Percentiles rank a stretch among this genome's conserved stretches.
Evolutionary conservation across 163 green algal species (phyloP).

Genomic region (Trebouxiophyceae sp.): DNA sequence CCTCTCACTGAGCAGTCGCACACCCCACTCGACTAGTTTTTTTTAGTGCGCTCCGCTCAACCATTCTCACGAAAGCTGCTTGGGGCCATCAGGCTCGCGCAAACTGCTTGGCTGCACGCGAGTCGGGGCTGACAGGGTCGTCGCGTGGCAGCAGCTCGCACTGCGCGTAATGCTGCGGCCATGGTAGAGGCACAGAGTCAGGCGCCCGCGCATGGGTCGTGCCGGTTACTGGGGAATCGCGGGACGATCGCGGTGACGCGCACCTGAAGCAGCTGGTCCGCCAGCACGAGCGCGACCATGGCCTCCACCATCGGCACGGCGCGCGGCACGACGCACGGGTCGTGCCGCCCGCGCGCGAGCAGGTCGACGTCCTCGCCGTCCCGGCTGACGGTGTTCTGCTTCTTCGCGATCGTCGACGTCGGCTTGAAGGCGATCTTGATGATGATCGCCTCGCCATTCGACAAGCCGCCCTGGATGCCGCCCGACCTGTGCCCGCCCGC

Average conservation of each 20-base stretch:
- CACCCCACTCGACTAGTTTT: too few species aligned
- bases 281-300: conserved; percentile 93
- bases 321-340: conserved; percentile 90
- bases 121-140: conserved; percentile 36
- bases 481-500: too few species aligned
- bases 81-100: too few species aligned
- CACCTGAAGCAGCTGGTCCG: conserved; percentile 86
- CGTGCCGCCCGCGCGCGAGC: conserved; percentile 77
- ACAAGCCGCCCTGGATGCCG: conserved; percentile 85
- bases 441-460: conserved; percentile 95
- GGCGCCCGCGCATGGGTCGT: too few species aligned
- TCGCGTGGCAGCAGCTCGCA: conserved; percentile 81
- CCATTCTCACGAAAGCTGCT: too few species aligned
- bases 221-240: too few species aligned
- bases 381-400: conserved; percentile 87
- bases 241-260: too few species aligned
- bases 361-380: conserved; percentile 71
- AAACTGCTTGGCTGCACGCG: conserved; percentile 44
- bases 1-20: too few species aligned
- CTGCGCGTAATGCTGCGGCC: conserved; percentile 70
- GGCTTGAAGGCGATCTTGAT: conserved; percentile 96
- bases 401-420: conserved; percentile 87
- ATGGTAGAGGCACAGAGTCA: not conserved
- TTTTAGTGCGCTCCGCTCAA: too few species aligned
- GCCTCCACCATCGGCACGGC: conserved; percentile 97